Evolutionary conservation across 2,329 filamentous ascomycete species (phyloP).

Genomic region (Fusarium buharicum): DNA sequence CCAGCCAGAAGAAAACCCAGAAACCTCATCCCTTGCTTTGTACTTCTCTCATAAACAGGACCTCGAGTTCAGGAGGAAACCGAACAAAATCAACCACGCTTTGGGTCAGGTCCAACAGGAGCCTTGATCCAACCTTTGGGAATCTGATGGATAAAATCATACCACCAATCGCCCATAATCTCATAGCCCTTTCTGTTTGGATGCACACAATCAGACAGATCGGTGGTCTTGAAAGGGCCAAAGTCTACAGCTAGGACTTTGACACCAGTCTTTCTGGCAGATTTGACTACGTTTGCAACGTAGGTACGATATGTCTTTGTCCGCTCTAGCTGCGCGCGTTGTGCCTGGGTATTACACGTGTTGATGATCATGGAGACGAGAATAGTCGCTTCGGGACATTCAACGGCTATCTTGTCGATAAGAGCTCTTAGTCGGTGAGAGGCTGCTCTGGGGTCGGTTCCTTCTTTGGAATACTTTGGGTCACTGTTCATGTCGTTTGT

Average conservation of each 20-base stretch:
- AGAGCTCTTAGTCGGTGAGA: slow-evolving; percentile 44
- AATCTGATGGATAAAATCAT: slow-evolving; percentile 50
- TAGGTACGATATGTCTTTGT: slow-evolving; percentile 45
- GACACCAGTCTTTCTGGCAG: slow-evolving; percentile 31
- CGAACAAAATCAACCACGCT: not conserved
- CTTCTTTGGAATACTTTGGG: slow-evolving; percentile 43
- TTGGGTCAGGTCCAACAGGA: slow-evolving; percentile 4
- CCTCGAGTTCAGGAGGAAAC: too few species aligned
- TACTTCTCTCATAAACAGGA: too few species aligned
- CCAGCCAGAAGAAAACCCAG: too few species aligned
- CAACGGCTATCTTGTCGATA: slow-evolving; percentile 46
- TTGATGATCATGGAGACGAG: slow-evolving; percentile 50
- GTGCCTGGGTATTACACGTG: slow-evolving; percentile 36
- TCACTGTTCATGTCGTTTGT: slow-evolving; percentile 54
- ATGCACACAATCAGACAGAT: slow-evolving; percentile 50
- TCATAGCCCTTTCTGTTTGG: slow-evolving; percentile 48
- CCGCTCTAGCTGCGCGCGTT: slow-evolving; percentile 28
- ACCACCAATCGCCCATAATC: slow-evolving; percentile 50
- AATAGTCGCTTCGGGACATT: slow-evolving; percentile 50
- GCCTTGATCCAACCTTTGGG: slow-evolving; percentile 45
- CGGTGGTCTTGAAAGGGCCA: slow-evolving; percentile 8
- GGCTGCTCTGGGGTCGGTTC: slow-evolving; percentile 44
- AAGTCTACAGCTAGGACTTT: slow-evolving; percentile 50
- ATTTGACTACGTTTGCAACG: slow-evolving; percentile 44
- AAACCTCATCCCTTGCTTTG: too few species aligned